Base-by-base conservation (phyloP, 2,329 filamentous ascomycete genomes). In the Stagonosporopsis tanaceti region DNA sequence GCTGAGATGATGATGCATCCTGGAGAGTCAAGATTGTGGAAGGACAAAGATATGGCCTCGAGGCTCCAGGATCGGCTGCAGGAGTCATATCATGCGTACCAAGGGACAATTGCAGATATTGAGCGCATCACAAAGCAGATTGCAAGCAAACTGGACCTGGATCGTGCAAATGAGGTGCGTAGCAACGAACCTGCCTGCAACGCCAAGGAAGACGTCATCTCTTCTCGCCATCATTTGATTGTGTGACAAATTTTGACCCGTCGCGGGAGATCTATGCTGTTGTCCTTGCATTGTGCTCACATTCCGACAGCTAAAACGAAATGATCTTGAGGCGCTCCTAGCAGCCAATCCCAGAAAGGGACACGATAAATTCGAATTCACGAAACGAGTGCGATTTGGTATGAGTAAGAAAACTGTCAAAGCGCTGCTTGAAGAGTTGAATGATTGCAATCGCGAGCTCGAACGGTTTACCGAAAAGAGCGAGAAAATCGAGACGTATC, bases 381-480 rank as follows among this genome's bases (percentile, higher is more conserved):
- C 62, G 25, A 76, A 76, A 60, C 66, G 74, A 0, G 65, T 76
- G 2, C 65, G 64, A 6, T 76, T 76, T 50, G 71, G 71, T 3
- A 77, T 76, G 73, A 70, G 61, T 38, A 77, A 76, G 57, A 76
- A 75, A 54, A 70, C 60, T 15, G 70, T 77, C 42, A 76, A 75
- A 46, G 65, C 63, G 22, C 56, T 76, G 11, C 58, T 77, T 4
- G 72, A 75, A 48, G 70, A 77, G 55, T 59, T 77, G 20, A 69
- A 75, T 34, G 72, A 75, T 2, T 77, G 74, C 64, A 76, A 76
- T 47, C 75, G 74, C 34, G 73, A 76, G 47, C 64, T 77, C 4
- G 75, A 77, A 48, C 67, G 75, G 14, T 76, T 76, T 37, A 76
- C 74, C 0, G 70, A 76, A 28, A 71, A 72, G 44, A 75, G 70